Percentiles rank a stretch among this genome's conserved stretches.
These are phyloP conservation scores for Rostrohypoxylon terebratum DNA, from an alignment of 495 filamentous ascomycete species.

Conservation along the genomic window DNA sequence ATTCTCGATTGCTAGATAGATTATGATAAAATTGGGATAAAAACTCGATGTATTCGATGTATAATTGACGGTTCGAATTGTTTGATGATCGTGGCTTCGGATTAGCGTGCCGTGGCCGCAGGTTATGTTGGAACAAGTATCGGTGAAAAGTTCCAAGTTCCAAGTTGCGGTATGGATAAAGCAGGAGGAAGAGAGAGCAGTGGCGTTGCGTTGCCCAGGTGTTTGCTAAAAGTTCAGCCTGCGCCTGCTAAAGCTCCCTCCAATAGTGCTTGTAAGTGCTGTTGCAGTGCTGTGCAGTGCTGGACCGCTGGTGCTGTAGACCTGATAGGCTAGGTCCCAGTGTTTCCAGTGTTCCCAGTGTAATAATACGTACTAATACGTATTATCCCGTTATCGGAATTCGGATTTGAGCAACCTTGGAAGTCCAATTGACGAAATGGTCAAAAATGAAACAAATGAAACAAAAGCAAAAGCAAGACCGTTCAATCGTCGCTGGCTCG, in stretches of 20 bases:
- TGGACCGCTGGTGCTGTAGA: too few relatives aligned
- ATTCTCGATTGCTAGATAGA: slow-evolving; percentile 2
- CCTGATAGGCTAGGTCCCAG: too few relatives aligned
- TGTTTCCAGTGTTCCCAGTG: too few relatives aligned
- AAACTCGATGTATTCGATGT: slow-evolving; percentile 29
- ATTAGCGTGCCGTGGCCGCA: slow-evolving; percentile 35
- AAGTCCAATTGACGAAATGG: slow-evolving; percentile 39
- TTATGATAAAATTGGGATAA: slow-evolving; percentile 6
- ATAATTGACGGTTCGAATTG: slow-evolving; percentile 26
- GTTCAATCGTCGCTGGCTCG: background rate
- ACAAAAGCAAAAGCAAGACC: background rate
- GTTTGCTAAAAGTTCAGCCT: slow-evolving; percentile 30
- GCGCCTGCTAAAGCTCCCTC: slow-evolving; percentile 2
- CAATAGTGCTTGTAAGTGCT: too few relatives aligned
- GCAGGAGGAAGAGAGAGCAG: too few relatives aligned
- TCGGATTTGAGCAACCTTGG: slow-evolving; percentile 19
- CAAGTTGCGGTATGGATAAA: slow-evolving; percentile 68
- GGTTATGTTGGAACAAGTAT: slow-evolving; percentile 13
- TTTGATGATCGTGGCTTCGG: slow-evolving; percentile 32
- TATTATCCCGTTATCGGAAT: slow-evolving; percentile 32
- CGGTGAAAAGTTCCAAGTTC: too few relatives aligned
- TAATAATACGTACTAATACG: too few relatives aligned
- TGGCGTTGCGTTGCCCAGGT: background rate
- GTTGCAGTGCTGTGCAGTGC: too few relatives aligned
- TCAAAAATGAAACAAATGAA: background rate